These are phyloP conservation scores for Cryptosporidium sp. DNA, from an alignment of 169 alveolate species.

Conservation along the genomic window DNA sequence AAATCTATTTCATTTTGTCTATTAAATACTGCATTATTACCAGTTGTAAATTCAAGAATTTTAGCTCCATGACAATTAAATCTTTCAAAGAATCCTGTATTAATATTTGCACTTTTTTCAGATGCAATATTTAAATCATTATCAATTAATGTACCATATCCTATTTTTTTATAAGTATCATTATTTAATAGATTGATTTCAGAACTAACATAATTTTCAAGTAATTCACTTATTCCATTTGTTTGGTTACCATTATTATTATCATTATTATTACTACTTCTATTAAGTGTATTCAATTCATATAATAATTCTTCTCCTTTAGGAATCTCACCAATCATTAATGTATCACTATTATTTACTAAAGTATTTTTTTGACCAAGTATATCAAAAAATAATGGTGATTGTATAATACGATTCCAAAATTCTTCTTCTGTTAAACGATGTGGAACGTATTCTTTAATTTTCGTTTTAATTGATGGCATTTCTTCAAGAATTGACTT, in stretches of 20 bases:
- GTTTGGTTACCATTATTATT: neutral
- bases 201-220: slow-evolving; percentile 21
- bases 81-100: slow-evolving; percentile 63
- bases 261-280: too few relatives aligned
- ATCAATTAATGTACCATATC: slow-evolving; percentile 56
- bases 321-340: slow-evolving; percentile 56
- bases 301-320: slow-evolving; percentile 57
- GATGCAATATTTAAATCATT: slow-evolving; percentile 43
- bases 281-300: slow-evolving; percentile 13
- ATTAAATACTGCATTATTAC: neutral
- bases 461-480: slow-evolving; percentile 51
- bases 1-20: slow-evolving; percentile 21
- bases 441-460: slow-evolving; percentile 68
- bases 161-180: slow-evolving; percentile 32
- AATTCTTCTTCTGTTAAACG: slow-evolving; percentile 71
- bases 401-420: slow-evolving; percentile 68
- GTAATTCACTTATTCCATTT: slow-evolving; percentile 13
- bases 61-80: slow-evolving; percentile 72
- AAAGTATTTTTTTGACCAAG: slow-evolving; percentile 13
- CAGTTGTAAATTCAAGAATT: slow-evolving; percentile 63
- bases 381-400: slow-evolving; percentile 64
- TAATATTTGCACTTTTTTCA: slow-evolving; percentile 16
- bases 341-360: slow-evolving; percentile 15
- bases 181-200: slow-evolving; percentile 55
- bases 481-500: slow-evolving; percentile 59